A percentile compares a stretch with the other conserved stretches of the same genome.
Conservation (phyloP, 73 alveolate species). For the Paramecium primaurelia region DNA sequence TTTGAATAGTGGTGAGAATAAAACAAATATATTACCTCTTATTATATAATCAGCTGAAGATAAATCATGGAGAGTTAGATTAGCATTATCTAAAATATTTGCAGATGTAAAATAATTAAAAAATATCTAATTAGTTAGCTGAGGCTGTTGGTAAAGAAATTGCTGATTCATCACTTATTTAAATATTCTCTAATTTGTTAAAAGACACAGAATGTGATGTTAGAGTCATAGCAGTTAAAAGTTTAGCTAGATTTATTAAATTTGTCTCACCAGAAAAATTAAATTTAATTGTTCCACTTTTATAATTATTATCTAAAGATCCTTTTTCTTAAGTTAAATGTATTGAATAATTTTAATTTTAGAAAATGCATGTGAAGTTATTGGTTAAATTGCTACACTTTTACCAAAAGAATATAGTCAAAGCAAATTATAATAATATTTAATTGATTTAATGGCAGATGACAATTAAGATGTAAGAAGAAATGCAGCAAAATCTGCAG, state of each 20-base stretch:
- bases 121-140: constrained; percentile 64
- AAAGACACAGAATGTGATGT: constrained; percentile 97
- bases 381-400: constrained; percentile 83
- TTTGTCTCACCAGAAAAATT: constrained; percentile 78
- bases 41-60: constrained; percentile 93
- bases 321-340: constrained; percentile 49
- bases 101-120: constrained; percentile 75
- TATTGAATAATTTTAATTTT: not conserved
- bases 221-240: constrained; percentile 88
- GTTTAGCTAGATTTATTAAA: constrained; percentile 65
- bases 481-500: constrained; percentile 84
- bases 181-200: constrained; percentile 85
- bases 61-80: constrained; percentile 98
- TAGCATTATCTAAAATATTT: constrained; percentile 90
- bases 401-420: constrained; percentile 86
- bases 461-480: constrained; percentile 96
- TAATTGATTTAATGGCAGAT: constrained; percentile 89
- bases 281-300: constrained; percentile 59
- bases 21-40: constrained; percentile 85
- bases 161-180: constrained; percentile 84
- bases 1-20: constrained; percentile 88
- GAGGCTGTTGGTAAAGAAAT: constrained; percentile 95
- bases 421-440: constrained; percentile 79
- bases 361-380: constrained; percentile 87
- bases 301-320: constrained; percentile 50